Evolutionary conservation across 169 alveolate genomes (phyloP), one percentile per base, ranked within the genome.

Genomic region (Besnoitia besnoiti): DNA sequence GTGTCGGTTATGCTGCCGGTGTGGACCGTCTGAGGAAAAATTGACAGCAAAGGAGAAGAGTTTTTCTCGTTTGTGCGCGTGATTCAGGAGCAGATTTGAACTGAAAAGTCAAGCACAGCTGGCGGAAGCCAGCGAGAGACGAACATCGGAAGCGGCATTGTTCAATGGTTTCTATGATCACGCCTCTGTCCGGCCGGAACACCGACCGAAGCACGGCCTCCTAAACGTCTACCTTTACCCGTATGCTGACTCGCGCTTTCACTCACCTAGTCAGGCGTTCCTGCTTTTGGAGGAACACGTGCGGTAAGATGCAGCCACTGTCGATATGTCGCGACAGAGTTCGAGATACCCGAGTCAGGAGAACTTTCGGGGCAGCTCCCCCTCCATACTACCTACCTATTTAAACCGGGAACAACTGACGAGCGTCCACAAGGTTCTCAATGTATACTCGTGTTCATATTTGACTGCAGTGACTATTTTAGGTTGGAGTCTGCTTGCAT

Each of bases 161-260:
- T 77, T 77, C 47, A 77, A 39, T 0, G 93, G 93, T 14, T 40
- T 90, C 42, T 90, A 90, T 44, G 90, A 90, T 10, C 93, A 90
- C 55, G 76, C 85, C 40, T 90, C 93, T 35, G 93, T 90, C 16
- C 84, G 93, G 46, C 90, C 93, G 35, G 93, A 90, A 40, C 93
- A 90, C 42, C 93, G 85, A 16, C 93, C 93, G 30, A 90, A 77
- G 42, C 73, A 61, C 67, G 90, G 90, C 39, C 35, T 51, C 33
- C 75, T 90, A 5, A 90, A 87, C 90, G 85, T 90, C n/a, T 39
- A 59, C 82, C 77, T 89, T 76, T 46, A 80, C 21, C 47, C 85
- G 21, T 75, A 46, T 40, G 85, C 90, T 10, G 90, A 50, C 33
- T 77, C 90, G 76, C 89, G 79, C n/a, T 59, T 59, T 73, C 93